Evolutionary conservation across 192 early-diverging fungal genomes (phyloP), one percentile per base, ranked within the genome.

Genomic region (Backusella westeae): DNA sequence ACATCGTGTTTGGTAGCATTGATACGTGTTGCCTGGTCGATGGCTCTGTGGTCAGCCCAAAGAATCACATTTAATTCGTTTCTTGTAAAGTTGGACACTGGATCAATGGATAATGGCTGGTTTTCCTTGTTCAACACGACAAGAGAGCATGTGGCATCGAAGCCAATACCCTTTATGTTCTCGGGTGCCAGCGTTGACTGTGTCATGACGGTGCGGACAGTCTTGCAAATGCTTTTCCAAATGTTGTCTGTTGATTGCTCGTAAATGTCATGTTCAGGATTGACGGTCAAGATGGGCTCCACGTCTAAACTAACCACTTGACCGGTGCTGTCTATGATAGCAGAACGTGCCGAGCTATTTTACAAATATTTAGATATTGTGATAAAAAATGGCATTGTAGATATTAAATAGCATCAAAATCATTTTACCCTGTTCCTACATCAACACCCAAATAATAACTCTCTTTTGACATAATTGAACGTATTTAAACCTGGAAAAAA

Each of bases 141-240:
- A 6, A 94, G 77, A 10, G 89, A 91, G 77, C 93, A 94, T 1
- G 93, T 94, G 0, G 91, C 93, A 73, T 94, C 93, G 59, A 94
- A 93, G 2, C 93, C 93, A 29, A 94, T 82, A 6, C 93, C 91
- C 56, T 85, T 86, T 70, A 93, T 83, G 15, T 59, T 59, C 0
- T 56, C 34, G 3, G 82, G 52, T 19, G 75, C 69, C 6, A 90
- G 39, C 0, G 73, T 70, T 0, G 88, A 63, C 12, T 49, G 6
- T 2, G 77, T 53, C 19, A 90, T 38, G 5, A 85, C 87, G 1
- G 77, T 56, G 39, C 78, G 78, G 8, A 89, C 86, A 0, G 84
- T 82, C 34, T 65, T 73, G 66, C 83, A 86, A 41, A 90, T 85
- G 17, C 80, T 75, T n/a, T 76, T 35, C 93, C 93, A 94, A 35